Evolutionary conservation across 139 green algal genomes (phyloP).

Genomic region (Chlorella sp.): DNA sequence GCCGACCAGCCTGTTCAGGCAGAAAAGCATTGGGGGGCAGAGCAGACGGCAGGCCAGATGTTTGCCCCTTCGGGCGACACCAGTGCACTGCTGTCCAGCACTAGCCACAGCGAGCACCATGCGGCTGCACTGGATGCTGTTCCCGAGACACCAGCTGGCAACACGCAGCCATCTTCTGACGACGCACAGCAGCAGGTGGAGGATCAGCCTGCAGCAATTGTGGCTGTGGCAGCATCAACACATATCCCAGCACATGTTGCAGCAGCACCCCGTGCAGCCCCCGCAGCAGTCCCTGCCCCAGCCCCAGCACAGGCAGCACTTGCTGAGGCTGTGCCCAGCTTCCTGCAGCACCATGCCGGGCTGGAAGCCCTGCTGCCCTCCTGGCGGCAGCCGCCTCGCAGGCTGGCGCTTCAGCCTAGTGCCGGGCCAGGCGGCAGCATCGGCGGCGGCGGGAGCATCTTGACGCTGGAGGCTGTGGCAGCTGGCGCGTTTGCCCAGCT

Average conservation of each 20-base stretch:
- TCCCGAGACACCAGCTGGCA: too few species aligned
- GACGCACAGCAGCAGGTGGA: neutral
- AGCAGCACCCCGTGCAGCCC: neutral
- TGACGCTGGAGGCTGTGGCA: neutral
- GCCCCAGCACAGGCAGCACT: neutral
- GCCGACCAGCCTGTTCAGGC: too few species aligned
- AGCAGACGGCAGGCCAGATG: too few species aligned
- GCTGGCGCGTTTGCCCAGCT: slow-evolving; percentile 20
- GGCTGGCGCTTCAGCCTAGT: neutral
- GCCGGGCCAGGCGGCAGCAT: neutral
- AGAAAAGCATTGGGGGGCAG: too few species aligned
- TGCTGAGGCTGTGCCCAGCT: neutral
- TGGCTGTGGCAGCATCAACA: neutral
- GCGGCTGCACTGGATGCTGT: too few species aligned
- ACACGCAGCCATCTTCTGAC: too few species aligned
- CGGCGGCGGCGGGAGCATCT: neutral
- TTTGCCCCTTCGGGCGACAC: too few species aligned
- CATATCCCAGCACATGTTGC: neutral
- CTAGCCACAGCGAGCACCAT: too few species aligned
- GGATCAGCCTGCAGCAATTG: neutral
- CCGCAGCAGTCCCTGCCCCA: neutral
- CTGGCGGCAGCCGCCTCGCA: slow-evolving; percentile 34
- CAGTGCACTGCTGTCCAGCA: too few species aligned
- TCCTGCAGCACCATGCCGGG: neutral
- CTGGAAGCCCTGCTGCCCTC: slow-evolving; percentile 26